Evolutionary conservation across 1,284 basidiomycete genomes (phyloP).

Genomic region (Malassezia cuniculi): DNA sequence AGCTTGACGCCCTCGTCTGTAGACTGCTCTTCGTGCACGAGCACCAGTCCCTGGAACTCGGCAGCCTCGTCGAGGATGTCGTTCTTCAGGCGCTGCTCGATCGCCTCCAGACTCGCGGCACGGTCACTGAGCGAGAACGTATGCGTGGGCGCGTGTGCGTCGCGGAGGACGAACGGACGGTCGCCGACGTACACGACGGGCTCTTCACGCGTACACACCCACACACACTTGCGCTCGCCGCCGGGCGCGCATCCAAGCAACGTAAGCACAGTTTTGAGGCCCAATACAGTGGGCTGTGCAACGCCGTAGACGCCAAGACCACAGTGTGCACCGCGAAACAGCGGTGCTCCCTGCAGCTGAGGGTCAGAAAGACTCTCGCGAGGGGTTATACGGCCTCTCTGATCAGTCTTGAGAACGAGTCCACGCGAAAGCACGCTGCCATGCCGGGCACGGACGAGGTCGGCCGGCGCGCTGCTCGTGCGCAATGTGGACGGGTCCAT

Average conservation of each 20-base stretch:
- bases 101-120: slow-evolving; percentile 85
- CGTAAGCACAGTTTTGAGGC: slow-evolving; percentile 78
- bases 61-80: slow-evolving; percentile 83
- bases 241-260: slow-evolving; percentile 53
- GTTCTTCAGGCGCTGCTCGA: slow-evolving; percentile 69
- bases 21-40: slow-evolving; percentile 90
- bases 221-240: slow-evolving; percentile 42
- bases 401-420: slow-evolving; percentile 74
- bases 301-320: slow-evolving; percentile 41
- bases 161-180: slow-evolving; percentile 85
- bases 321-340: slow-evolving; percentile 64
- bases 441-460: slow-evolving; percentile 73
- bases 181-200: slow-evolving; percentile 93
- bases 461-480: no score
- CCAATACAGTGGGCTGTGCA: slow-evolving; percentile 86
- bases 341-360: slow-evolving; percentile 78
- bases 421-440: slow-evolving; percentile 80
- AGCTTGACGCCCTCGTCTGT: slow-evolving; percentile 50
- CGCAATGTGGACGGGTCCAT: no score
- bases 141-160: slow-evolving; percentile 68
- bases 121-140: slow-evolving; percentile 76
- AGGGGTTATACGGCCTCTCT: slow-evolving; percentile 12
- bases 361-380: slow-evolving; percentile 53
- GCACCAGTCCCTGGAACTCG: slow-evolving; percentile 74
- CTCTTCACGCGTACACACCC: slow-evolving; percentile 56